Percentiles rank a stretch among this genome's conserved stretches.
Evolutionary conservation across 495 filamentous ascomycete genomes (phyloP).

Genomic region (Lophiostoma macrostomum): DNA sequence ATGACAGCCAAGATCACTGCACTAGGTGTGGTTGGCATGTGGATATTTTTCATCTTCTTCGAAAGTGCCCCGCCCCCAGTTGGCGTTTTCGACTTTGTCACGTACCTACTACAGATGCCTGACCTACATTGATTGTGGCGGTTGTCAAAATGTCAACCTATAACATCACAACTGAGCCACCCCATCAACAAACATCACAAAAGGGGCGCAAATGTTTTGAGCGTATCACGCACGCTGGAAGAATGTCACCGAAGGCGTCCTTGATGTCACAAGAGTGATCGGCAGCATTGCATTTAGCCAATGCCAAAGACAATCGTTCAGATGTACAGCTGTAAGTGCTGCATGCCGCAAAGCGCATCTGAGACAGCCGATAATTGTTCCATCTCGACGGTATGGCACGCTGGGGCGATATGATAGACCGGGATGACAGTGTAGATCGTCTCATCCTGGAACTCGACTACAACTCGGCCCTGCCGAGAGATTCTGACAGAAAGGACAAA

Average conservation of each 20-base stretch:
- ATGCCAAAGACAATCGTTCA: conserved; percentile 51
- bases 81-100: conserved; percentile 57
- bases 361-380: too few relatives aligned
- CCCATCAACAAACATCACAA: conserved; percentile 48
- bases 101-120: conserved; percentile 51
- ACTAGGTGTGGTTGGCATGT: conserved; percentile 46
- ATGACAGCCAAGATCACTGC: conserved; percentile 52
- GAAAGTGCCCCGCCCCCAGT: conserved; percentile 55
- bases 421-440: conserved; percentile 51
- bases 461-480: conserved; percentile 46
- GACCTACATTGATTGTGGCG: conserved; percentile 29
- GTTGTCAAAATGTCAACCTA: conserved; percentile 46
- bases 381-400: too few relatives aligned
- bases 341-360: too few relatives aligned
- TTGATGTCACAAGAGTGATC: conserved; percentile 49
- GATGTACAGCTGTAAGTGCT: too few relatives aligned
- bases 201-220: conserved; percentile 45
- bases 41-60: conserved; percentile 64
- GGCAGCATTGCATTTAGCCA: conserved; percentile 57
- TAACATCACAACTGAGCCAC: conserved; percentile 56
- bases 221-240: conserved; percentile 54
- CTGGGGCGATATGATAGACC: conserved; percentile 53
- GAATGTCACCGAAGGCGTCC: conserved; percentile 40
- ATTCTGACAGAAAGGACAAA: conserved; percentile 49
- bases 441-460: conserved; percentile 59